phyloP scores from a whole-genome alignment of 179 eudicot genomes.

The Corrigiola litoralis region DNA sequence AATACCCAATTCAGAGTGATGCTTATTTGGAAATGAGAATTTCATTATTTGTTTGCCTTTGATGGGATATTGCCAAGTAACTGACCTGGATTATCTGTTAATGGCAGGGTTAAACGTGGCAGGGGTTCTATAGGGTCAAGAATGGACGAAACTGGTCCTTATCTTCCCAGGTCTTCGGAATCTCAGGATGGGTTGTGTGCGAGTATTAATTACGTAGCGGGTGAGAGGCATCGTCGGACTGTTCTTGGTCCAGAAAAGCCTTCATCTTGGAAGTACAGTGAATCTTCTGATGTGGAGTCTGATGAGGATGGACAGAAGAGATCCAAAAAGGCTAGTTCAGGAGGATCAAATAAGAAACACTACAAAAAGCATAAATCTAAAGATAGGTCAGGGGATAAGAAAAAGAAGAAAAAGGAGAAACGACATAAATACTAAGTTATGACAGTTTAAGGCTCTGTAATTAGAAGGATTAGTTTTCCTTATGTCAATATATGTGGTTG shows the following conservation, averaged over 20 bases:
- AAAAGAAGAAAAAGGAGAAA: constrained; percentile 24
- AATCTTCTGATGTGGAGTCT: constrained; percentile 37
- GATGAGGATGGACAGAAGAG: constrained; percentile 34
- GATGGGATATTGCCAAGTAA: not conserved
- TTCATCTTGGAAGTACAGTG: constrained; percentile 23
- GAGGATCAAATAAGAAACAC: constrained; percentile 46
- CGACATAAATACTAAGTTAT: constrained; percentile 16
- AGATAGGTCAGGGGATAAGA: constrained; percentile 20
- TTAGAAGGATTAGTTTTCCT: not conserved
- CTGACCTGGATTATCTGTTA: constrained; percentile 6
- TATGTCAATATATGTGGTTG: not conserved
- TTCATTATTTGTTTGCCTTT: not conserved
- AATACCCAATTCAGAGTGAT: not conserved
- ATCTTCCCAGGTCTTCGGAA: constrained; percentile 40
- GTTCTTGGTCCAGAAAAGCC: constrained; percentile 68
- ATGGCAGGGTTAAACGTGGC: constrained; percentile 78
- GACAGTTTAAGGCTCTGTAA: constrained; percentile 2
- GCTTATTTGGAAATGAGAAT: not conserved
- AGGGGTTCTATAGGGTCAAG: constrained; percentile 89
- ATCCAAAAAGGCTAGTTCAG: constrained; percentile 40
- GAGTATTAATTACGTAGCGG: constrained; percentile 14
- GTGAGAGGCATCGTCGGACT: constrained; percentile 17
- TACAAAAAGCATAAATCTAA: constrained; percentile 32
- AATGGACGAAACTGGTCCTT: constrained; percentile 97
- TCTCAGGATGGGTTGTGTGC: constrained; percentile 21